Base-by-base conservation (phyloP, 495 filamentous ascomycete species). In the Penicillium lividum region DNA sequence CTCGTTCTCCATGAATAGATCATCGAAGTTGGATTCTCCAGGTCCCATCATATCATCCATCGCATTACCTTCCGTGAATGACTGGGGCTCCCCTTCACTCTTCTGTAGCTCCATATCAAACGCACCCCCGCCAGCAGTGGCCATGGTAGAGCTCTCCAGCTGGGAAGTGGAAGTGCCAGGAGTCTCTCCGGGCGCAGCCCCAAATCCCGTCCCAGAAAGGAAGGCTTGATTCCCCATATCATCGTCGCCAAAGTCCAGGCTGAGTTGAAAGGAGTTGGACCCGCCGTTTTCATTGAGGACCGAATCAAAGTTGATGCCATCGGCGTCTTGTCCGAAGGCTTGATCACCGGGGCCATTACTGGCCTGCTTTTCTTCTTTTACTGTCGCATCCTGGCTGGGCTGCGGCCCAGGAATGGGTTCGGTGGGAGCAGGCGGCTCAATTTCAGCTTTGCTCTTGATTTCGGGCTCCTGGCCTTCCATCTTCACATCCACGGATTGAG, bases 1-100 rank as follows among this genome's bases (percentile, higher is more conserved):
- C 7, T 78, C 75, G 18, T 54, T 77, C 38, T 77, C 77, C 69
- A 80, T 69, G 59, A 82, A 82, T 18, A 81, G 51, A 51, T 82
- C 79, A 50, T 82, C 79, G 33, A 81, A 80, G 52, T 65, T 81
- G 3, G 79, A 79, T 62, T 77, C 76, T n/a, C 75, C 77, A 4
- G 73, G 75, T 7, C 54, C 73, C 69, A 78, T 77, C 22, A 75
- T 64, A 59, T 80, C 76, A 8, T 79, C 75, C 46, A 62, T 63
- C 8, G 47, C 54, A 42, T 34, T 66, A 13, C 53, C 51, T 43
- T 57, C 64, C 4, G 58, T 49, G 43, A 69, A 63, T 13, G 46
- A 11, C 42, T 59, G 62, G 5, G 49, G 16, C 5, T 55, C 53
- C 15, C 53, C 61, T 9, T 63, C 69, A 5, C 72, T 57, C 43